Evolutionary conservation across 1,139 yeast genomes (phyloP).

Genomic region (Entelexis sorbosivorans): DNA sequence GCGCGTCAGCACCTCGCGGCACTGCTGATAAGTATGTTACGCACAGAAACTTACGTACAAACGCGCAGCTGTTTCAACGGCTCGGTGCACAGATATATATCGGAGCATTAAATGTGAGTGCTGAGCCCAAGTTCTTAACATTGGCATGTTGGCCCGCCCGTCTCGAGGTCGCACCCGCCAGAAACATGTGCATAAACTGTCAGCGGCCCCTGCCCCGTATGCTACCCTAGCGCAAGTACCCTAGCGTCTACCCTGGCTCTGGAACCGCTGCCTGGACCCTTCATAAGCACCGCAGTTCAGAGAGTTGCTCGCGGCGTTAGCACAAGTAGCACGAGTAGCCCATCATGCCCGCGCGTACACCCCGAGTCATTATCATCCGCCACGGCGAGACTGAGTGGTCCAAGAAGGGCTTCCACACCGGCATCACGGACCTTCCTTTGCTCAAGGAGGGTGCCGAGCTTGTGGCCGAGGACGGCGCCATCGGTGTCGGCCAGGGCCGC

Average conservation of each 20-base stretch:
- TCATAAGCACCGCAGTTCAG: not conserved
- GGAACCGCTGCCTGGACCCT: not conserved
- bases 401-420: constrained; percentile 81
- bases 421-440: constrained; percentile 67
- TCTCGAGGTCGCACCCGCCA: too few species aligned
- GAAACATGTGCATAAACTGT: too few species aligned
- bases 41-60: too few species aligned
- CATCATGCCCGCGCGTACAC: constrained; percentile 28
- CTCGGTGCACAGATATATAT: too few species aligned
- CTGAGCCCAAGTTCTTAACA: too few species aligned
- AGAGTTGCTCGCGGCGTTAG: not conserved
- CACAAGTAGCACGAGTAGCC: too few species aligned
- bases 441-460: constrained; percentile 69
- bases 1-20: too few species aligned
- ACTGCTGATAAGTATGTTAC: too few species aligned
- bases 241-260: too few species aligned
- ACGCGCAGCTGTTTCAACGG: too few species aligned
- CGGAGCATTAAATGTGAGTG: too few species aligned
- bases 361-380: constrained; percentile 71
- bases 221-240: not conserved
- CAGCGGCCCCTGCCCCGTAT: not conserved
- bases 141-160: too few species aligned
- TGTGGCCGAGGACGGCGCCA: constrained; percentile 61
- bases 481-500: constrained; percentile 49
- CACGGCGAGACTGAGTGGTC: constrained; percentile 95